Evolutionary conservation across 148 eudicot species (phyloP).

Genomic region (Rhododendron ferrugineum): DNA sequence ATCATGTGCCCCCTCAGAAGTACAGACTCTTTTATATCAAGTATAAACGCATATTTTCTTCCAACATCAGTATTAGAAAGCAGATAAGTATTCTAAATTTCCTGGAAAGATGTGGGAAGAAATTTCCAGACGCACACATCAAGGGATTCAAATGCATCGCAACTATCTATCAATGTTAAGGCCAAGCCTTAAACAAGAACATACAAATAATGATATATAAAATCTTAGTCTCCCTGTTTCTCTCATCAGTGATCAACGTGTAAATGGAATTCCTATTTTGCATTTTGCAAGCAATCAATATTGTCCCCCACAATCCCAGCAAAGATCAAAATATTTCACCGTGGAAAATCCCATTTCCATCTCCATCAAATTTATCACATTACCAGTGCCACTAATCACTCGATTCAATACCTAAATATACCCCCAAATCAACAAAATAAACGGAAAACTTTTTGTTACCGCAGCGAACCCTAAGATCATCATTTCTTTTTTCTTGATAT

Average conservation of each 20-base stretch:
- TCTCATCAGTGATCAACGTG: neutral
- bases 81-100: neutral
- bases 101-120: neutral
- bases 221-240: neutral
- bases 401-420: neutral
- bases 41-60: neutral
- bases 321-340: neutral
- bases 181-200: neutral
- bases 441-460: neutral
- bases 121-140: neutral
- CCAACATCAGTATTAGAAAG: neutral
- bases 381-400: neutral
- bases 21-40: neutral
- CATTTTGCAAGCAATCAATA: neutral
- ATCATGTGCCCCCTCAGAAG: neutral
- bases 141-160: neutral
- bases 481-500: neutral
- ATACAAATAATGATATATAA: neutral
- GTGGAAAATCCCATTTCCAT: neutral
- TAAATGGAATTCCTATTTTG: neutral
- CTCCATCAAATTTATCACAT: neutral
- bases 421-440: neutral
- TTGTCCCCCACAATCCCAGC: neutral
- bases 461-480: neutral
- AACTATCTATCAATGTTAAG: neutral